phyloP scores from a whole-genome alignment of 306 rosid species.

The Vicia faba region DNA sequence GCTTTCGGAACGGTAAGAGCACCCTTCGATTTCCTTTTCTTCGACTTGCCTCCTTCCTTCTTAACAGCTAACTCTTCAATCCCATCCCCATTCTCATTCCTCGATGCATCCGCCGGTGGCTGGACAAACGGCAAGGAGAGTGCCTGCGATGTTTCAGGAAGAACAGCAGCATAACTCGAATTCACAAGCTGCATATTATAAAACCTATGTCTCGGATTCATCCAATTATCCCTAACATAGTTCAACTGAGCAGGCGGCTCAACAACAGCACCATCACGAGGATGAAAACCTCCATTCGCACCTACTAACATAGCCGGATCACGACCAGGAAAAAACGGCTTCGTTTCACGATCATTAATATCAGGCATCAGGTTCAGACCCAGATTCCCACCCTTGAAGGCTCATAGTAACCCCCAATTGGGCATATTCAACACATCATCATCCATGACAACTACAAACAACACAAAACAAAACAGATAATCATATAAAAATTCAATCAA shows the following conservation, averaged over 20 bases:
- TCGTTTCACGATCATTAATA: slow-evolving; percentile 76
- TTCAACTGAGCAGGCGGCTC: slow-evolving; percentile 57
- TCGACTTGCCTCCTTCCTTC: slow-evolving; percentile 60
- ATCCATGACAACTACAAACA: slow-evolving; percentile 77
- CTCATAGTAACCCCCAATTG: slow-evolving; percentile 96
- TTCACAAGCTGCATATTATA: slow-evolving; percentile 67
- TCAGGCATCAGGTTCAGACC: slow-evolving; percentile 93
- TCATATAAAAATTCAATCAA: slow-evolving; percentile 31
- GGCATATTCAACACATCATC: slow-evolving; percentile 92
- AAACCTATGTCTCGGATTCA: slow-evolving; percentile 68
- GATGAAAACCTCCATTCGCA: slow-evolving; percentile 63
- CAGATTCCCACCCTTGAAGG: slow-evolving; percentile 79
- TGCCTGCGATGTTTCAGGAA: slow-evolving; percentile 69
- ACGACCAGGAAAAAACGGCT: slow-evolving; percentile 71
- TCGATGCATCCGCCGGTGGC: slow-evolving; percentile 54
- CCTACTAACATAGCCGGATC: slow-evolving; percentile 58
- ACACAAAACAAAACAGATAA: slow-evolving; percentile 36
- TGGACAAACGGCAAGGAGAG: slow-evolving; percentile 58
- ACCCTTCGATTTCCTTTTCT: slow-evolving; percentile 64
- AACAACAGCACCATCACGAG: slow-evolving; percentile 55
- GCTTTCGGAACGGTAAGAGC: slow-evolving; percentile 63
- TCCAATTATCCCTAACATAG: slow-evolving; percentile 81
- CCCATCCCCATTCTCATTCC: slow-evolving; percentile 64
- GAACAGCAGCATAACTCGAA: slow-evolving; percentile 61
- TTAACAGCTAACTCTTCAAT: slow-evolving; percentile 60